Conservation (phyloP, 192 early-diverging fungal species). For the Gaertneriomyces sp. region DNA sequence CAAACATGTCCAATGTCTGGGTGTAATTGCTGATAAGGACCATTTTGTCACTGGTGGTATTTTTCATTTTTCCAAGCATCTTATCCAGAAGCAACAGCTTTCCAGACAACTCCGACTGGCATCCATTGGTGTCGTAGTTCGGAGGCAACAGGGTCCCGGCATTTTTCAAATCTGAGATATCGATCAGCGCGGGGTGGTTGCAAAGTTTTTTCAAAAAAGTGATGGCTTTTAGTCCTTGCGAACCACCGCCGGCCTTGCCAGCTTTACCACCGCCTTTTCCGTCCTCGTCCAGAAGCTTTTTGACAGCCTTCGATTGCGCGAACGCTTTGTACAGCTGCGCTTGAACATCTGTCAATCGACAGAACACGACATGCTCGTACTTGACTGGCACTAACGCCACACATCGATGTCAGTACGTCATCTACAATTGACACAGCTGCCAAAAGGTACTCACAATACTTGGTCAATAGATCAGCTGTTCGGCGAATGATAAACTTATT, state of each 20-base stretch:
- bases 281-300: constrained; percentile 41
- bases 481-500: constrained; percentile 96
- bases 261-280: no score
- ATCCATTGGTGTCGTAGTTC: constrained; percentile 32
- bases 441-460: constrained; percentile 71
- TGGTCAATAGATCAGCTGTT: constrained; percentile 92
- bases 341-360: constrained; percentile 74
- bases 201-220: constrained; percentile 92
- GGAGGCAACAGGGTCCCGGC: constrained; percentile 25
- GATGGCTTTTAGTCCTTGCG: constrained; percentile 86
- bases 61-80: constrained; percentile 47
- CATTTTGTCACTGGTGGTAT: constrained; percentile 81
- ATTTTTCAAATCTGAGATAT: constrained; percentile 37
- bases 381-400: constrained; percentile 77
- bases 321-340: constrained; percentile 78
- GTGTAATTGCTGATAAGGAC: constrained; percentile 99
- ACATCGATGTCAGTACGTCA: no score
- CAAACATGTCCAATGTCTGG: constrained; percentile 93
- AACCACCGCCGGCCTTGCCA: constrained; percentile 54
- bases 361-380: constrained; percentile 98
- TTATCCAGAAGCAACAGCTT: constrained; percentile 69
- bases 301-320: constrained; percentile 65
- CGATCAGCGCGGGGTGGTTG: constrained; percentile 92
- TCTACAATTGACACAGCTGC: no score
- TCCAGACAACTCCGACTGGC: constrained; percentile 72